Conservation (phyloP, 306 rosid genomes). For the Vigna unguiculata region DNA sequence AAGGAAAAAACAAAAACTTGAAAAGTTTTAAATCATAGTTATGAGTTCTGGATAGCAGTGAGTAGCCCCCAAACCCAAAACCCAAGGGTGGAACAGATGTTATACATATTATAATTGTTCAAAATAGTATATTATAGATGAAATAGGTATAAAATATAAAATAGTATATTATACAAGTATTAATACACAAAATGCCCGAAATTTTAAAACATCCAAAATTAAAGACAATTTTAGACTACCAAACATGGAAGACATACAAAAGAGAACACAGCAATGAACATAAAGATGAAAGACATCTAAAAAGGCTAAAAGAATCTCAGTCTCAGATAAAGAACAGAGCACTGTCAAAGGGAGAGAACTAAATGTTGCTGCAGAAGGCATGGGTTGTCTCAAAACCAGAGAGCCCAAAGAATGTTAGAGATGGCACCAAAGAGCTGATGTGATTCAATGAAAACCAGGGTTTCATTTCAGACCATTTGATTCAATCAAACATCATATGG, state of each 20-base stretch:
- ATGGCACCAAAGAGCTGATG: no score
- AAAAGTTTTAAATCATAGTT: conserved; percentile 21
- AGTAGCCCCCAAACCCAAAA: not conserved
- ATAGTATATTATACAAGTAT: not conserved
- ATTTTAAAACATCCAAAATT: not conserved
- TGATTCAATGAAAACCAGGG: no score
- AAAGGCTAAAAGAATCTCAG: not conserved
- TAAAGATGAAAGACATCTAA: not conserved
- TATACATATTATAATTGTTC: not conserved
- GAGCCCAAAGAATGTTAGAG: no score
- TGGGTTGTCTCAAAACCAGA: not conserved
- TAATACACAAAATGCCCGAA: not conserved
- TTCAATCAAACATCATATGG: no score
- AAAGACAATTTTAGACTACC: not conserved
- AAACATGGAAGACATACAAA: not conserved
- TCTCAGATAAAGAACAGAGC: not conserved
- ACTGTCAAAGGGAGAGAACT: not conserved
- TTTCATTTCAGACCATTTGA: no score
- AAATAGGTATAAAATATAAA: not conserved
- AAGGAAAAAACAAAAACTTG: not conserved
- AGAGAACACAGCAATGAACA: not conserved
- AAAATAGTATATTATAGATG: not conserved
- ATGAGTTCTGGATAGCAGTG: not conserved
- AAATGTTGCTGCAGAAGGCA: not conserved
- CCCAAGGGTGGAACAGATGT: not conserved